Percentiles rank a stretch among this genome's conserved stretches.
Evolutionary conservation across 2,329 filamentous ascomycete genomes (phyloP).

Genomic region (Aspergillus sp.): DNA sequence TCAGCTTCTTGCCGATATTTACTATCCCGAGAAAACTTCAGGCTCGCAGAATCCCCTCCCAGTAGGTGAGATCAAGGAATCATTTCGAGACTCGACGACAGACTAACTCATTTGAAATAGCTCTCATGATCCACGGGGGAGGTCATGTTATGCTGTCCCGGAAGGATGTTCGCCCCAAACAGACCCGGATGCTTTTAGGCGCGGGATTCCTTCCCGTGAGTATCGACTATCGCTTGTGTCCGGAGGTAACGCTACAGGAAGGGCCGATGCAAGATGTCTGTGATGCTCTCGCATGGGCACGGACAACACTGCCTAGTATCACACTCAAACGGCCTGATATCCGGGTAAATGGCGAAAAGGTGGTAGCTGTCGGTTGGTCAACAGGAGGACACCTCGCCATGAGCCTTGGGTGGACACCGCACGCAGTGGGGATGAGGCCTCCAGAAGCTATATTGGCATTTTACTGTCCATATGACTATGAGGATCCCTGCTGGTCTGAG

Average conservation of each 20-base stretch:
- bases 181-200: conserved; percentile 34
- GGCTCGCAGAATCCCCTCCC: too few relatives aligned
- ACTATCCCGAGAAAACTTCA: too few relatives aligned
- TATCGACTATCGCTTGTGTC: conserved; percentile 49
- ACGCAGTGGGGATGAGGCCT: conserved; percentile 21
- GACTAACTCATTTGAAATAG: background rate
- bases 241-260: conserved; percentile 40
- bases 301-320: conserved; percentile 26
- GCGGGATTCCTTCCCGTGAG: conserved; percentile 44
- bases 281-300: conserved; percentile 26
- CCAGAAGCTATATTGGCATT: conserved; percentile 44
- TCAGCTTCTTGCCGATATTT: too few relatives aligned
- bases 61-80: too few relatives aligned
- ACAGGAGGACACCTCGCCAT: conserved; percentile 45
- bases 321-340: conserved; percentile 1
- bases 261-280: conserved; percentile 30
- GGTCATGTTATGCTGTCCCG: conserved; percentile 20
- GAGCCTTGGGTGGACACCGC: conserved; percentile 36
- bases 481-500: conserved; percentile 15
- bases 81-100: too few relatives aligned
- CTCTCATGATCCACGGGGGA: conserved; percentile 21
- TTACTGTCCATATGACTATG: conserved; percentile 41
- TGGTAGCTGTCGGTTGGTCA: conserved; percentile 48
- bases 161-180: conserved; percentile 17
- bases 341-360: conserved; percentile 11